These are phyloP conservation scores for Xerocomellus chrysenteron DNA, from an alignment of 768 basidiomycete species.

Conservation along the genomic window DNA sequence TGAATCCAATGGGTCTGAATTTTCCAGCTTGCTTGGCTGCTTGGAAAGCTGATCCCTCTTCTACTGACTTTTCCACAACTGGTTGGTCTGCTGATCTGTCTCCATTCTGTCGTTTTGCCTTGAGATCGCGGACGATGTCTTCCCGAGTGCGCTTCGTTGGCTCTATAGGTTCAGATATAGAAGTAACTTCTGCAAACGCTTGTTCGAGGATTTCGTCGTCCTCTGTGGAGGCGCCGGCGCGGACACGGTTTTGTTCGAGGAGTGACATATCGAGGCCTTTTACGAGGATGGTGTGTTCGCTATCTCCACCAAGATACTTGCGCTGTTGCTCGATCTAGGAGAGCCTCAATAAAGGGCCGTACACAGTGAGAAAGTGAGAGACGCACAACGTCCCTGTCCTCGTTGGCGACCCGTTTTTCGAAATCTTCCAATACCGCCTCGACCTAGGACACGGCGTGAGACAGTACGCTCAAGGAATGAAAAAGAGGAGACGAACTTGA, in stretches of 20 bases:
- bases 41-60: constrained; percentile 31
- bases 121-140: constrained; percentile 71
- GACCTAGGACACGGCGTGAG: constrained; percentile 43
- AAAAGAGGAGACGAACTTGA: constrained; percentile 42
- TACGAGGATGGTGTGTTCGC: constrained; percentile 81
- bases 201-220: constrained; percentile 84
- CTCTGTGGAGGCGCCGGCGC: constrained; percentile 52
- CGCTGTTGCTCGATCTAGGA: constrained; percentile 72
- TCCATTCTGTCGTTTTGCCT: constrained; percentile 52
- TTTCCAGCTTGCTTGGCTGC: constrained; percentile 41
- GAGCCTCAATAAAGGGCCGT: background rate
- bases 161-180: constrained; percentile 20
- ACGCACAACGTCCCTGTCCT: constrained; percentile 60
- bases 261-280: constrained; percentile 89
- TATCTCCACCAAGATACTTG: constrained; percentile 80
- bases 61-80: constrained; percentile 11
- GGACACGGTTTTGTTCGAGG: constrained; percentile 80
- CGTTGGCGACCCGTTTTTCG: constrained; percentile 58
- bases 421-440: constrained; percentile 84
- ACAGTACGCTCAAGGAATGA: background rate
- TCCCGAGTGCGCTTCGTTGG: constrained; percentile 74
- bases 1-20: constrained; percentile 61
- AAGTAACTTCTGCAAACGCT: constrained; percentile 54
- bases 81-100: constrained; percentile 10
- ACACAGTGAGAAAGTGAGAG: background rate